Percentiles rank a stretch among this genome's conserved stretches.
These are phyloP conservation scores for Amoeboaphelidium protococcarum DNA, from an alignment of 371 early-diverging fungal genomes.

Conservation along the genomic window DNA sequence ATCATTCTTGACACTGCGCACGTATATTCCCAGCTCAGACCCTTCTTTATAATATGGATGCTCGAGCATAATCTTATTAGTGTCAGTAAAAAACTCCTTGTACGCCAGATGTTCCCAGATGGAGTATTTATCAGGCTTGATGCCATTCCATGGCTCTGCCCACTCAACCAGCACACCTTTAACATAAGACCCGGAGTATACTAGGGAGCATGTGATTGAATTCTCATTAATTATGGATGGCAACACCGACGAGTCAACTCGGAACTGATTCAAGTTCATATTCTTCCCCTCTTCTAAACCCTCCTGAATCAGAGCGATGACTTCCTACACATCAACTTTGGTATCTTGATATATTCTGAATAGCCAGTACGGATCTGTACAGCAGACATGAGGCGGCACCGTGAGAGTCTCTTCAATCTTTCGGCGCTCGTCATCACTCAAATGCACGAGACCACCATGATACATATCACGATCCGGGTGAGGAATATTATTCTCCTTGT, in stretches of 20 bases:
- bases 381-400: constrained; percentile 17
- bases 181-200: not conserved
- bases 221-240: not conserved
- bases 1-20: not conserved
- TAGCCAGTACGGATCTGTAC: constrained; percentile 18
- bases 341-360: constrained; percentile 26
- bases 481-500: constrained; percentile 5
- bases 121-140: not conserved
- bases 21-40: not conserved
- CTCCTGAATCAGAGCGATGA: constrained; percentile 6
- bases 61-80: not conserved
- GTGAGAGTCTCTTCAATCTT: constrained; percentile 7
- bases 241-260: not conserved
- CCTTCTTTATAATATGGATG: not conserved
- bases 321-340: constrained; percentile 9
- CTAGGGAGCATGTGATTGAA: not conserved
- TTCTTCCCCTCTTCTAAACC: constrained; percentile 9
- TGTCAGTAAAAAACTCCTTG: not conserved
- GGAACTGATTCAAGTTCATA: not conserved
- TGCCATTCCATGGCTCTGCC: not conserved
- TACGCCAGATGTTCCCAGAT: not conserved
- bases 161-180: not conserved
- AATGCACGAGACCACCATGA: constrained; percentile 14
- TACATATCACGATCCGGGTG: constrained; percentile 10
- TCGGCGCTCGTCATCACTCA: constrained; percentile 10